phyloP scores from a whole-genome alignment of 2,329 filamentous ascomycete genomes.

The Penicillium sp. region DNA sequence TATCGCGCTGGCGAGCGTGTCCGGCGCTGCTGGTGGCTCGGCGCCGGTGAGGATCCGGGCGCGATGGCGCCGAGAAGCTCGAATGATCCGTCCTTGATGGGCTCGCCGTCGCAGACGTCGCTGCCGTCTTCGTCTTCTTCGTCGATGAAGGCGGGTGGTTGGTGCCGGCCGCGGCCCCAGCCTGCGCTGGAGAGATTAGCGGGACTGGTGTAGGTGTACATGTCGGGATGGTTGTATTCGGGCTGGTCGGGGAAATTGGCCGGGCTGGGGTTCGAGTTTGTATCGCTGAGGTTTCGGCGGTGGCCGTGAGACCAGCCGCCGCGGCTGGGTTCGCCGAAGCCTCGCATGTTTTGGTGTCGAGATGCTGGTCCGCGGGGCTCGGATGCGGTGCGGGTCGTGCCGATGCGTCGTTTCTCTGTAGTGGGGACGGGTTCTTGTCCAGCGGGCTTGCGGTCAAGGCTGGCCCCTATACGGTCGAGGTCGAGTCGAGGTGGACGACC shows the following conservation, averaged over 20 bases:
- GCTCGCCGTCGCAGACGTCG: conserved; percentile 67
- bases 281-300: conserved; percentile 36
- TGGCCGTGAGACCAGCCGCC: conserved; percentile 34
- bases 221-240: neutral
- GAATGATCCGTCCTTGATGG: conserved; percentile 75
- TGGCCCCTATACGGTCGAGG: conserved; percentile 35
- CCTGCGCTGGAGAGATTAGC: conserved; percentile 42
- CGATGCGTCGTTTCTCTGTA: conserved; percentile 45
- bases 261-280: conserved; percentile 13
- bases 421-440: conserved; percentile 5
- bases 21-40: conserved; percentile 23
- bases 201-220: conserved; percentile 65
- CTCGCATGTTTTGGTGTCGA: conserved; percentile 33
- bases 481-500: conserved; percentile 50
- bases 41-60: conserved; percentile 29
- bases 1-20: conserved; percentile 33
- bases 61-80: conserved; percentile 67
- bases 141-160: conserved; percentile 67
- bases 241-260: conserved; percentile 13
- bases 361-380: conserved; percentile 50
- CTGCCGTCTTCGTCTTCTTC: conserved; percentile 79
- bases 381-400: conserved; percentile 53
- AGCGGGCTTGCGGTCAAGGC: conserved; percentile 36
- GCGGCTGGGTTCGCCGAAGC: conserved; percentile 30
- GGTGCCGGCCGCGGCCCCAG: conserved; percentile 38